These are phyloP conservation scores for Penicillium sp. DNA, from an alignment of 2,329 filamentous ascomycete species.

Conservation along the genomic window DNA sequence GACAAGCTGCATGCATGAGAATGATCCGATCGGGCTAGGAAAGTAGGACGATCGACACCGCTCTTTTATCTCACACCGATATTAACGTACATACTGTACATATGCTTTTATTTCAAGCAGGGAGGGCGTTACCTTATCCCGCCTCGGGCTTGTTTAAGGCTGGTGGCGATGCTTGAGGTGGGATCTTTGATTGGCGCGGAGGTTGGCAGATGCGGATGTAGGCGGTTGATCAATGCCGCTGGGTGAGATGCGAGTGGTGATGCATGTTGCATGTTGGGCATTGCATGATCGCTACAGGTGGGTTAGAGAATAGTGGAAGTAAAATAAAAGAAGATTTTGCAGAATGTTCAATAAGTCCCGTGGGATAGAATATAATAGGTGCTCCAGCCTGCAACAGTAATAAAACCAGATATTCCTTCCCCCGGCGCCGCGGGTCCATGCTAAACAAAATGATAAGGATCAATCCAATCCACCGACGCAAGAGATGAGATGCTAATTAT, in stretches of 20 bases:
- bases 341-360: neutral
- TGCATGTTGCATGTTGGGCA: neutral
- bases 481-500: neutral
- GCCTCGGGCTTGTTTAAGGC: no score
- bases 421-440: neutral
- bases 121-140: no score
- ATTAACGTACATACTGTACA: no score
- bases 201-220: neutral
- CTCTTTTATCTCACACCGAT: slow-evolving; percentile 2
- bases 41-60: neutral
- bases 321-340: neutral
- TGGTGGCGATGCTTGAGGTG: neutral
- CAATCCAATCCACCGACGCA: neutral
- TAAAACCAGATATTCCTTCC: neutral
- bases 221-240: neutral
- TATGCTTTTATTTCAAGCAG: no score
- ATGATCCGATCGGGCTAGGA: neutral
- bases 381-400: neutral
- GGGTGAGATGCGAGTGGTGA: neutral
- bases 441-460: neutral
- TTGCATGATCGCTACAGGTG: neutral
- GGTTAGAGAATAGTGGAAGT: neutral
- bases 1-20: neutral
- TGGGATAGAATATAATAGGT: neutral
- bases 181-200: neutral